Conservation (phyloP, 768 basidiomycete species). For the Boletus rubroflammeus region DNA sequence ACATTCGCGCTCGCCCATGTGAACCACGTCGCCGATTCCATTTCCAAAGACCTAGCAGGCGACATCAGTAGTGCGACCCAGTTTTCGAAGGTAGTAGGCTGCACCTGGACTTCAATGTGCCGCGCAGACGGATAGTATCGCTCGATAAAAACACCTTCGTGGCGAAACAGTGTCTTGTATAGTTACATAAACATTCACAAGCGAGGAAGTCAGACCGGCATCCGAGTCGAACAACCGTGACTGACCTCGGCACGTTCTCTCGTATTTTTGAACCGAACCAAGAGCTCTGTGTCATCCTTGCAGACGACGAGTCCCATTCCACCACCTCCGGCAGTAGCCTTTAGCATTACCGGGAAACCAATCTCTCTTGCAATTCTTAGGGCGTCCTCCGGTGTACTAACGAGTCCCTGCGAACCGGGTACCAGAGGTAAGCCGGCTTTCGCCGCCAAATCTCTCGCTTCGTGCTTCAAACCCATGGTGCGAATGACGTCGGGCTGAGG, state of each 20-base stretch:
- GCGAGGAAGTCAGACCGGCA: background rate
- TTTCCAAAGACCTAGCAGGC: slow-evolving; percentile 60
- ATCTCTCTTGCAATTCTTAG: slow-evolving; percentile 37
- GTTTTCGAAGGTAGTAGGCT: background rate
- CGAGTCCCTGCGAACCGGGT: slow-evolving; percentile 52
- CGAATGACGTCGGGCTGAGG: slow-evolving; percentile 48
- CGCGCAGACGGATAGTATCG: slow-evolving; percentile 51
- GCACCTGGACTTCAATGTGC: slow-evolving; percentile 66
- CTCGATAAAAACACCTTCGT: slow-evolving; percentile 56
- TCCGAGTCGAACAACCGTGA: too few relatives aligned
- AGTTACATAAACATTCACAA: background rate
- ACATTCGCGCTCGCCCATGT: slow-evolving; percentile 70
- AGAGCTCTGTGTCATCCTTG: slow-evolving; percentile 37
- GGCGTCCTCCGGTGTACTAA: slow-evolving; percentile 41
- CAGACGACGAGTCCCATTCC: slow-evolving; percentile 67
- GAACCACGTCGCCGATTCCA: slow-evolving; percentile 52
- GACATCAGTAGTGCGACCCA: background rate
- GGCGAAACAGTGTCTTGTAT: slow-evolving; percentile 44
- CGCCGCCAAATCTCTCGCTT: slow-evolving; percentile 44
- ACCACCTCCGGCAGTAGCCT: slow-evolving; percentile 67
- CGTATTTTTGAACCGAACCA: slow-evolving; percentile 33
- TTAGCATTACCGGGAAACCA: slow-evolving; percentile 63
- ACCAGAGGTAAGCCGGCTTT: slow-evolving; percentile 51
- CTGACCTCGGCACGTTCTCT: slow-evolving; percentile 45
- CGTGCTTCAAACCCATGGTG: slow-evolving; percentile 61